Evolutionary conservation across 495 filamentous ascomycete species (phyloP).

Genomic region (Tetracladium marchalianum): DNA sequence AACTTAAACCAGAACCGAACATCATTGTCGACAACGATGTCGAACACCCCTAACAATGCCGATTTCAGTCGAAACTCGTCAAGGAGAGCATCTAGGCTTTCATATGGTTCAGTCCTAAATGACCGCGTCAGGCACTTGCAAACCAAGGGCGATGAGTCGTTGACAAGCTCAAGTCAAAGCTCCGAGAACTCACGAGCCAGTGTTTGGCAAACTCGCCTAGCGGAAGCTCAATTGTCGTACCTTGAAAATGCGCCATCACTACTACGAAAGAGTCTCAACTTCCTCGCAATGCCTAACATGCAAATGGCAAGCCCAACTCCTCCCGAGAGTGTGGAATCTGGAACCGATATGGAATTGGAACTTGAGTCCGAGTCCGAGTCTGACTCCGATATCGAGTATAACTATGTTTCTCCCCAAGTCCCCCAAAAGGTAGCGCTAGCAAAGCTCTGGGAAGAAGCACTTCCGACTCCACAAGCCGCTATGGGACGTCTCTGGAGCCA

Average conservation of each 20-base stretch:
- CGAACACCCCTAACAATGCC: not conserved
- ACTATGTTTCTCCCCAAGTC: not conserved
- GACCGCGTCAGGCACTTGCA: slow-evolving; percentile 12
- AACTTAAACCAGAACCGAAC: slow-evolving; percentile 35
- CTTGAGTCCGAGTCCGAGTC: slow-evolving; percentile 13
- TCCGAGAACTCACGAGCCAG: slow-evolving; percentile 22
- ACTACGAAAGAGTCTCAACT: slow-evolving; percentile 28
- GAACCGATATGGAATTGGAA: slow-evolving; percentile 9
- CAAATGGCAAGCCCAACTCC: slow-evolving; percentile 40
- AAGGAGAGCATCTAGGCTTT: slow-evolving; percentile 7
- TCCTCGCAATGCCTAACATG: slow-evolving; percentile 29
- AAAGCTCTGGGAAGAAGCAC: slow-evolving; percentile 12
- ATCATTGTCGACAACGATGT: slow-evolving; percentile 34
- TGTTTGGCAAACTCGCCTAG: slow-evolving; percentile 24
- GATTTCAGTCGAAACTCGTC: slow-evolving; percentile 9
- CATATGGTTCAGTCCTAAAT: slow-evolving; percentile 3
- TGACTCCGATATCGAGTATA: not conserved
- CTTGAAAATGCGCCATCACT: slow-evolving; percentile 29
- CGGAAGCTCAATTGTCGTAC: slow-evolving; percentile 35
- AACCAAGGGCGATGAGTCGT: slow-evolving; percentile 18
- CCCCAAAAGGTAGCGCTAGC: not conserved
- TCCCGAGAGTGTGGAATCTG: slow-evolving; percentile 20
- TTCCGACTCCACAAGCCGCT: slow-evolving; percentile 7
- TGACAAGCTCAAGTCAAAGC: slow-evolving; percentile 16
- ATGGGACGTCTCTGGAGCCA: slow-evolving; percentile 27